phyloP scores from a whole-genome alignment of 129 eudicot genomes.

The Pulicaria dysenterica region DNA sequence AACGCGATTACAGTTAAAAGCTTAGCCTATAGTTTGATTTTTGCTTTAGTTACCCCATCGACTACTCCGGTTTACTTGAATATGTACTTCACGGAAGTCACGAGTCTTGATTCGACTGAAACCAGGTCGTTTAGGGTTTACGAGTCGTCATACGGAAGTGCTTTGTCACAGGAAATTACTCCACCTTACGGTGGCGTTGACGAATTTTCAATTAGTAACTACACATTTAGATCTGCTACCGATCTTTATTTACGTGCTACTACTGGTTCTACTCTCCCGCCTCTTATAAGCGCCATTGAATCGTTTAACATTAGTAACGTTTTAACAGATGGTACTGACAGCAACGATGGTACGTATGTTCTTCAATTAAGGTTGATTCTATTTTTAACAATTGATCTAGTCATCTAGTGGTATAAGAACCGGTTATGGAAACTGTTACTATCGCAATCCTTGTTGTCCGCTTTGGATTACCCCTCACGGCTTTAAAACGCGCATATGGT shows the following conservation, averaged over 20 bases:
- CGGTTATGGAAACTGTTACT: no score
- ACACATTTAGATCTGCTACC: conserved; percentile 17
- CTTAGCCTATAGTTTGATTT: conserved; percentile 10
- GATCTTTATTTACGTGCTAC: conserved; percentile 32
- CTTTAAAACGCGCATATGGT: no score
- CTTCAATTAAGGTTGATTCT: background rate
- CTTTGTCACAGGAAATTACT: conserved; percentile 18
- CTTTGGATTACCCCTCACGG: no score
- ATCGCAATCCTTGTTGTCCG: no score
- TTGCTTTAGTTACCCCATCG: conserved; percentile 5
- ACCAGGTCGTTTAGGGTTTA: conserved; percentile 34
- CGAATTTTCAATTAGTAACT: background rate
- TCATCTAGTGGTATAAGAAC: no score
- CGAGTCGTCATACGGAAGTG: background rate
- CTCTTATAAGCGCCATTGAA: conserved; percentile 40
- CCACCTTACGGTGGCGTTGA: conserved; percentile 28
- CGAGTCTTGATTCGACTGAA: conserved; percentile 22
- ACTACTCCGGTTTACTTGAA: conserved; percentile 5
- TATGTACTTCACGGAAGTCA: conserved; percentile 41
- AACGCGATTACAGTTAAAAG: conserved; percentile 26
- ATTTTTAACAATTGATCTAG: background rate
- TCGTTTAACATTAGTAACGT: conserved; percentile 30
- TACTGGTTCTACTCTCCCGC: conserved; percentile 31
- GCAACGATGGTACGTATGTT: conserved; percentile 32
- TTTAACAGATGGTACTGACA: conserved; percentile 36